Conservation (phyloP, 2,329 filamentous ascomycete species). For the Venturia effusa region DNA sequence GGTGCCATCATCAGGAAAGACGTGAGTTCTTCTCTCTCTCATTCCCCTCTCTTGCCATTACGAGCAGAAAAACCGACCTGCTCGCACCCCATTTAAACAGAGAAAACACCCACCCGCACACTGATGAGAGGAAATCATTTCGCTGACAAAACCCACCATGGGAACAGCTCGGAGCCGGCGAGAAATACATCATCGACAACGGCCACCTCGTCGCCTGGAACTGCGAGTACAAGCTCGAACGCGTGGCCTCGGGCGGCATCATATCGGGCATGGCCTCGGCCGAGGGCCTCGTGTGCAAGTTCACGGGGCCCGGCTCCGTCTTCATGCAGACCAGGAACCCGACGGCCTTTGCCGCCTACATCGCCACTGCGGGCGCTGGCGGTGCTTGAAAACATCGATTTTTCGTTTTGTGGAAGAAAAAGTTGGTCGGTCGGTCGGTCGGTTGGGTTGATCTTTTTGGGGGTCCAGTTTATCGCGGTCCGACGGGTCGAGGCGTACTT, state of each 20-base stretch:
- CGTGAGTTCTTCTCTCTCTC: slow-evolving; percentile 41
- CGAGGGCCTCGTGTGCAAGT: slow-evolving; percentile 91
- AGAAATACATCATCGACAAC: slow-evolving; percentile 88
- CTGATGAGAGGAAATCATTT: too few relatives aligned
- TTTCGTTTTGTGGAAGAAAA: too few relatives aligned
- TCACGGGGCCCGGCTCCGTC: slow-evolving; percentile 76
- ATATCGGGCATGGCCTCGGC: slow-evolving; percentile 74
- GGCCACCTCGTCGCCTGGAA: slow-evolving; percentile 96
- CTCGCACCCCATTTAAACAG: not conserved
- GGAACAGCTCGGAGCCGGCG: slow-evolving; percentile 48
- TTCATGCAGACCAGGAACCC: slow-evolving; percentile 90
- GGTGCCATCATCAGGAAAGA: slow-evolving; percentile 93
- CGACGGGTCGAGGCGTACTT: too few relatives aligned
- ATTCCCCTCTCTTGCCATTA: too few relatives aligned
- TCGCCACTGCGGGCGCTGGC: not conserved
- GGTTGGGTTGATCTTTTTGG: too few relatives aligned
- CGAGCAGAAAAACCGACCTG: not conserved
- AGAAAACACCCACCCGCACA: too few relatives aligned
- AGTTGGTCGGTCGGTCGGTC: too few relatives aligned
- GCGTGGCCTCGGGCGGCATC: slow-evolving; percentile 80
- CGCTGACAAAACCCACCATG: slow-evolving; percentile 17
- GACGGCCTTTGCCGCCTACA: slow-evolving; percentile 41
- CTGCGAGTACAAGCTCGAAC: slow-evolving; percentile 83
- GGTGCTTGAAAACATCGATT: too few relatives aligned
- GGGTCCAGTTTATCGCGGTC: too few relatives aligned